phyloP scores from a whole-genome alignment of 495 filamentous ascomycete species.

The Neurospora sp. region DNA sequence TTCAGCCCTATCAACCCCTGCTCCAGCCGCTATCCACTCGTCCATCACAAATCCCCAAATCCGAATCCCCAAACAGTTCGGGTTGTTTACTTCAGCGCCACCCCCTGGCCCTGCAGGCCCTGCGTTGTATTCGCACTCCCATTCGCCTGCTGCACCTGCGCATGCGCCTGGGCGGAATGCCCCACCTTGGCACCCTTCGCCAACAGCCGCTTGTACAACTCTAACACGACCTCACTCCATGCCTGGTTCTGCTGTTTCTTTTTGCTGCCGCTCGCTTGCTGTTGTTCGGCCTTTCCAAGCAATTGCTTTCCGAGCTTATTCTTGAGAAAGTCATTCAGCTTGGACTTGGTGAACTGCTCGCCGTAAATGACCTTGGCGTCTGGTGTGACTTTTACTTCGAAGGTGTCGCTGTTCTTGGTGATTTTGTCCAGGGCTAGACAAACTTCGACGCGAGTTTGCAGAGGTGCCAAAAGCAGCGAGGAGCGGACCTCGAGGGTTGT shows the following conservation, averaged over 20 bases:
- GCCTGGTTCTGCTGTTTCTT: constrained; percentile 20
- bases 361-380: constrained; percentile 54
- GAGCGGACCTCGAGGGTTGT: constrained; percentile 43
- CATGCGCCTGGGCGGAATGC: not conserved
- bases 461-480: constrained; percentile 43
- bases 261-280: constrained; percentile 8
- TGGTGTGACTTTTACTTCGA: constrained; percentile 37
- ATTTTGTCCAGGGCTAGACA: constrained; percentile 26
- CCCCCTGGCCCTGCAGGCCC: not conserved
- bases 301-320: constrained; percentile 33
- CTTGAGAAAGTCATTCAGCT: constrained; percentile 51
- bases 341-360: constrained; percentile 51
- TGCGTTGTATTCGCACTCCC: not conserved
- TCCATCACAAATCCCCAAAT: not conserved
- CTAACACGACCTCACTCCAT: constrained; percentile 49
- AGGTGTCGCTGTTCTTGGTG: constrained; percentile 11
- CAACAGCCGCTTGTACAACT: constrained; percentile 45
- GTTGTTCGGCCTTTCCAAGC: constrained; percentile 18
- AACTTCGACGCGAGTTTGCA: constrained; percentile 53
- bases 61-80: not conserved
- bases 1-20: not conserved
- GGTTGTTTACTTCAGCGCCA: not conserved
- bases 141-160: not conserved
- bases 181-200: constrained; percentile 42
- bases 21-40: not conserved